Base-by-base conservation (phyloP, 768 basidiomycete species). In the Tricholoma bakamatsutake region DNA sequence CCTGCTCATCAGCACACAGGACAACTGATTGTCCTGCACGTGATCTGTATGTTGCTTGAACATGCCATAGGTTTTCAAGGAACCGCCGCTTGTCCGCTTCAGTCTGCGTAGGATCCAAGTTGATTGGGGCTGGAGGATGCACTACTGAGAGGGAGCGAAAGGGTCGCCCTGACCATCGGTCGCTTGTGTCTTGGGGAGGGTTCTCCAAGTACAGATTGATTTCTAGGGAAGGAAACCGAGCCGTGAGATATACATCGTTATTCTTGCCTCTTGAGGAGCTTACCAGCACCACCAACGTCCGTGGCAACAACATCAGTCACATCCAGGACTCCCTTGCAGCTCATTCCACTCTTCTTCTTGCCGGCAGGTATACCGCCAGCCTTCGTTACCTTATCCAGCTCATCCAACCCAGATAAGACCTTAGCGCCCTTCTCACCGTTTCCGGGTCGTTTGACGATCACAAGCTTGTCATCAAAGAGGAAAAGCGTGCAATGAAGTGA, bases 401-500 rank as follows among this genome's bases (percentile, higher is more conserved):
- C 85, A 60, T 93, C 88, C 53, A 96, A 71, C 1, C 93, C 92
- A 4, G 88, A 76, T 48, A 93, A 68, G 9, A 78, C 68, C 47
- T 82, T 81, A 3, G 88, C 93, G 42, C 81, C 79, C 71, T 82
- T 93, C 68, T 88, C 91, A 40, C 83, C 86, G 64, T 78, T 88
- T 31, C 74, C 83, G 42, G 80, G 90, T 27, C 97, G 81, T 72
- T 98, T 98, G 47, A 86, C 89, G 57, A 99, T 84, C 67, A 98
- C 79, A 18, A 99, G 75, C 64, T 92, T 92, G 71, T 99, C 96
- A 59, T 94, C 90, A 67, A 99, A 98, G 46, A 99, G 77, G 68
- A 98, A 90, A 28, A 99, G 73, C 2, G 90, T 91, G 69, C 90
- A 95, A 64, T 92, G 88, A 15, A 96, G 78, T 0, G 80, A 74